Evolutionary conservation across 192 early-diverging fungal species (phyloP).

Genomic region (Dissophora ornata): DNA sequence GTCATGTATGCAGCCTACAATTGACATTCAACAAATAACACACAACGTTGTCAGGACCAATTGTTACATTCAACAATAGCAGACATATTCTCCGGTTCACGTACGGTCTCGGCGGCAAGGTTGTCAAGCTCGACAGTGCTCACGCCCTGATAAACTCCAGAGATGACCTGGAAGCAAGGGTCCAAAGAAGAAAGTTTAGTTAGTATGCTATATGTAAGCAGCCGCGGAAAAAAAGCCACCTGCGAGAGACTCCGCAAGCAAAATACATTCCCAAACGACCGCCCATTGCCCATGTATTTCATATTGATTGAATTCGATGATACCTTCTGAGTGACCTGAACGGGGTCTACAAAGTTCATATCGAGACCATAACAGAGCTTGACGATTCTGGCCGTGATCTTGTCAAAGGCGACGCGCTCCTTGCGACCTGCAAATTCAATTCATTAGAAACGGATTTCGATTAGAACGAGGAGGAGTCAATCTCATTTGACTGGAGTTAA

Average conservation of each 20-base stretch:
- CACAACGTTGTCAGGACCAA: background rate
- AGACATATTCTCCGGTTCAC: background rate
- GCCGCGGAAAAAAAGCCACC: background rate
- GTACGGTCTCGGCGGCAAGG: conserved; percentile 84
- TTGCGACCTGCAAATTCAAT: conserved; percentile 68
- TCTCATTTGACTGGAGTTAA: background rate
- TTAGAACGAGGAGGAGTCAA: background rate
- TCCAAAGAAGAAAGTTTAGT: background rate
- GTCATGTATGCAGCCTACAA: conserved; percentile 88
- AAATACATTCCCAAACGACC: too few species aligned
- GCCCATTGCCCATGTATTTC: too few species aligned
- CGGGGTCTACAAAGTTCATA: conserved; percentile 94
- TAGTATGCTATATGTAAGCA: background rate
- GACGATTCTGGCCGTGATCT: conserved; percentile 93
- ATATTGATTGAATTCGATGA: conserved; percentile 28
- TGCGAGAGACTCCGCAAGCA: background rate
- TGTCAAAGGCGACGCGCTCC: conserved; percentile 97
- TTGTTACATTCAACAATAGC: background rate
- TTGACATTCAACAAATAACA: too few species aligned
- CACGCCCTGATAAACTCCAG: conserved; percentile 89
- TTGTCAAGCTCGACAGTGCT: conserved; percentile 90
- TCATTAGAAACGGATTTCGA: background rate
- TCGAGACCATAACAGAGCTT: conserved; percentile 98
- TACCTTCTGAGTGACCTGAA: conserved; percentile 95
- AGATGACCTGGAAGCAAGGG: conserved; percentile 73